phyloP scores from a whole-genome alignment of 2,329 filamentous ascomycete genomes.

The Penicillium psychrosexuale region DNA sequence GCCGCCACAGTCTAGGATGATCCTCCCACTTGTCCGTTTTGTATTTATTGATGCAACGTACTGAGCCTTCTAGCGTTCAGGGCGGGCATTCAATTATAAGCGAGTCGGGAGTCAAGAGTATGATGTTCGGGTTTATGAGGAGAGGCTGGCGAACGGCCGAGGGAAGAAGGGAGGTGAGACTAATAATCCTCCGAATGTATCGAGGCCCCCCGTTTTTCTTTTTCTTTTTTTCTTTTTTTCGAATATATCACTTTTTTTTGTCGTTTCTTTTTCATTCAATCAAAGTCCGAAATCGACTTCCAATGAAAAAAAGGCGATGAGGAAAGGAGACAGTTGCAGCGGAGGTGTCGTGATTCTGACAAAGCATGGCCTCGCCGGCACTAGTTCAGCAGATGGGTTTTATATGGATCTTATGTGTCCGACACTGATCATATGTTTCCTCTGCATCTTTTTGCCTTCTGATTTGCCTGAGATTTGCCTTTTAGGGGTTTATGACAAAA shows the following conservation, averaged over 20 bases:
- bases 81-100: slow-evolving; percentile 1
- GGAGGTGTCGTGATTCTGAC: slow-evolving; percentile 28
- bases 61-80: not conserved
- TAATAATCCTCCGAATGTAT: slow-evolving; percentile 4
- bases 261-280: not conserved
- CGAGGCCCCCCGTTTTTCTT: not conserved
- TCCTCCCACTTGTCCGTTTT: not conserved
- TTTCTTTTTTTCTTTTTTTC: slow-evolving; percentile 1
- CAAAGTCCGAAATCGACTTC: not conserved
- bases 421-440: slow-evolving; percentile 3
- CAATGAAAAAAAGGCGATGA: slow-evolving; percentile 10
- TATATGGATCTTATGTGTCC: slow-evolving; percentile 5
- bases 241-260: not conserved
- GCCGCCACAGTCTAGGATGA: not conserved
- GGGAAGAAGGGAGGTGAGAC: slow-evolving; percentile 11
- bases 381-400: slow-evolving; percentile 13
- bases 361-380: slow-evolving; percentile 25
- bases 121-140: slow-evolving; percentile 1
- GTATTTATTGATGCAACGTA: not conserved
- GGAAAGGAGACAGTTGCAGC: slow-evolving; percentile 22
- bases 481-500: slow-evolving; percentile 3
- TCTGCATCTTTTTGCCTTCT: not conserved
- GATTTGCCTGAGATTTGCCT: not conserved
- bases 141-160: slow-evolving; percentile 11
- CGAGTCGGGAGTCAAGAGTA: not conserved